Evolutionary conservation across 306 rosid genomes (phyloP), one percentile per base, ranked within the genome.

Genomic region (Arachis stenosperma): DNA sequence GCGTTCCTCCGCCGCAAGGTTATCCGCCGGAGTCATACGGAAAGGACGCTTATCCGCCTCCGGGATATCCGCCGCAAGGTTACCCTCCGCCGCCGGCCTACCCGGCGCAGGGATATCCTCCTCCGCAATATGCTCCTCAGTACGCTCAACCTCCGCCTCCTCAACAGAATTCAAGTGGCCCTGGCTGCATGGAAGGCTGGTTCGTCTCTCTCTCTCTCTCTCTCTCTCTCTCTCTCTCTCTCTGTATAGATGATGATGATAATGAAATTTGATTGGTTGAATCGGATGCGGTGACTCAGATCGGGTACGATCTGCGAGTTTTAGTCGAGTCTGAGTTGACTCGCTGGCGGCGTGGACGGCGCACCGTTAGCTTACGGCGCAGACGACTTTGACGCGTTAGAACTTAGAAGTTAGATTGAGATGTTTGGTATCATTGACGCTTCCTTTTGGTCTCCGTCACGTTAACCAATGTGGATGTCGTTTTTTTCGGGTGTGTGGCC

Each of bases 1-100:
- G 96, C 2, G 96, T 85, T 68, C 98, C 98, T 55, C 98, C 98
- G n/a, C 84, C 87, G 1, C 98, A 92, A 84, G 98, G 98, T 81
- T 94, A 91, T 80, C 97, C 98, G 3, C 84, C 88, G 12, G 90
- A 79, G 42, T 82, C 90, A n/a, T 93, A 90, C 59, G 68, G 90
- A 2, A 94, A 94, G 65, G 97, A 84, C 41, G 96, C 88, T 0
- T 93, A 92, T 59, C 97, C 98, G 0, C 95, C 89, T 4, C 91
- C 79, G 7, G 92, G 85, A 11, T 88, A 88, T 52, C 89, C 87
- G 2, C 88, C 72, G 4, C 90, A 74, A 40, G 96, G 92, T 2
- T 93, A 91, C 77, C 81, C 98, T 2, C 96, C 96, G 0, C 87
- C 67, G 61, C 87, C 67, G 61, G 82, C 77, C 2, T 90, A 93